A percentile compares a stretch with the other conserved stretches of the same genome.
phyloP scores from a whole-genome alignment of 148 eudicot species.

The Salicornia ramosissima region DNA sequence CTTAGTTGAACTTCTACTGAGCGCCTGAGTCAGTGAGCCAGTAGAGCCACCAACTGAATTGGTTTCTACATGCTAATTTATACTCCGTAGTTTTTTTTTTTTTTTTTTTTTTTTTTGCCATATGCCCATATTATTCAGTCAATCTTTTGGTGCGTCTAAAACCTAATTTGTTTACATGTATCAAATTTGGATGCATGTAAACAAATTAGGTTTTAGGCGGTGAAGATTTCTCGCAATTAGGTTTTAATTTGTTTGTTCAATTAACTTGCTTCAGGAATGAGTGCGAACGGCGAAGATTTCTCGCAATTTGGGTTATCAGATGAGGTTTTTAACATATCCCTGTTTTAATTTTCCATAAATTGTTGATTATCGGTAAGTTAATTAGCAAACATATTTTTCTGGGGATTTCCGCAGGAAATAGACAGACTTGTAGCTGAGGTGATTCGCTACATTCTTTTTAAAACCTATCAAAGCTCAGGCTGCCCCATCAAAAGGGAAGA shows the following conservation, averaged over 20 bases:
- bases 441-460: constrained; percentile 76
- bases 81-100: too few species aligned
- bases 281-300: constrained; percentile 38
- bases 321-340: constrained; percentile 38
- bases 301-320: constrained; percentile 64
- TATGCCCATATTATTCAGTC: neutral
- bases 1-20: neutral
- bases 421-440: constrained; percentile 83
- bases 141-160: neutral
- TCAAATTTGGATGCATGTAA: neutral
- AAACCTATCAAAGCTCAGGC: constrained; percentile 73
- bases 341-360: neutral
- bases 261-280: constrained; percentile 41
- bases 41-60: neutral
- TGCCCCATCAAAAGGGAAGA: constrained; percentile 93
- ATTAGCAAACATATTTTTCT: neutral
- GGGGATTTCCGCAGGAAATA: constrained; percentile 45
- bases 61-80: neutral
- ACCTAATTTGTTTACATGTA: neutral
- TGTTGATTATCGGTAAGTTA: neutral
- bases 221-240: too few species aligned
- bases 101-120: too few species aligned
- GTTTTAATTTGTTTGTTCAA: neutral
- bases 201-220: neutral
- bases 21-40: too few species aligned